phyloP scores from a whole-genome alignment of 805 yeast genomes.

The Diddensiella santjacobensis region DNA sequence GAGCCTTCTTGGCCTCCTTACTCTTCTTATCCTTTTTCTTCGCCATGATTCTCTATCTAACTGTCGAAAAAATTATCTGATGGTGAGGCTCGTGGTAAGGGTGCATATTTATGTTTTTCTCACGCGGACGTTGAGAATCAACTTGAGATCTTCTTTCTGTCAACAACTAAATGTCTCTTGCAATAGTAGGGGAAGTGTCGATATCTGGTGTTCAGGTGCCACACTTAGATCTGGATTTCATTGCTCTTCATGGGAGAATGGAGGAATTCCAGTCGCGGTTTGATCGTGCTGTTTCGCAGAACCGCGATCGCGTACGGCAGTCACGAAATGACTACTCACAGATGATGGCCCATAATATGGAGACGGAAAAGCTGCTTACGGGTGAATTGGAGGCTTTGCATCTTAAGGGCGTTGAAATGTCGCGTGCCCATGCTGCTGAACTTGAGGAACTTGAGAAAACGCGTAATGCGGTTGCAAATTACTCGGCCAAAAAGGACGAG shows the following conservation, averaged over 20 bases:
- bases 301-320: slow-evolving; percentile 30
- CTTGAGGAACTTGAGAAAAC: slow-evolving; percentile 27
- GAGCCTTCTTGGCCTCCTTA: slow-evolving; percentile 87
- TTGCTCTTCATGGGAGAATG: slow-evolving; percentile 37
- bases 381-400: slow-evolving; percentile 31
- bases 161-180: neutral
- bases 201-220: slow-evolving; percentile 18
- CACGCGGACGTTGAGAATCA: no score
- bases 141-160: no score
- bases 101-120: no score
- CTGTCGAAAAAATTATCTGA: no score
- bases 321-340: slow-evolving; percentile 22
- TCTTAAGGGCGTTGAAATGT: slow-evolving; percentile 19
- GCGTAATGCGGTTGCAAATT: slow-evolving; percentile 25
- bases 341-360: slow-evolving; percentile 18
- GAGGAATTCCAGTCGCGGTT: slow-evolving; percentile 39
- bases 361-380: slow-evolving; percentile 29
- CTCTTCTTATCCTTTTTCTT: slow-evolving; percentile 78
- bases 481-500: slow-evolving; percentile 26
- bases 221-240: slow-evolving; percentile 31
- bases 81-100: no score
- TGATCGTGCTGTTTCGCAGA: slow-evolving; percentile 35
- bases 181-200: neutral
- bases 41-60: slow-evolving; percentile 70
- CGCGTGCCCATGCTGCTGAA: slow-evolving; percentile 22